phyloP scores from a whole-genome alignment of 1,284 basidiomycete species.

The Ceratobasidium sp. region DNA sequence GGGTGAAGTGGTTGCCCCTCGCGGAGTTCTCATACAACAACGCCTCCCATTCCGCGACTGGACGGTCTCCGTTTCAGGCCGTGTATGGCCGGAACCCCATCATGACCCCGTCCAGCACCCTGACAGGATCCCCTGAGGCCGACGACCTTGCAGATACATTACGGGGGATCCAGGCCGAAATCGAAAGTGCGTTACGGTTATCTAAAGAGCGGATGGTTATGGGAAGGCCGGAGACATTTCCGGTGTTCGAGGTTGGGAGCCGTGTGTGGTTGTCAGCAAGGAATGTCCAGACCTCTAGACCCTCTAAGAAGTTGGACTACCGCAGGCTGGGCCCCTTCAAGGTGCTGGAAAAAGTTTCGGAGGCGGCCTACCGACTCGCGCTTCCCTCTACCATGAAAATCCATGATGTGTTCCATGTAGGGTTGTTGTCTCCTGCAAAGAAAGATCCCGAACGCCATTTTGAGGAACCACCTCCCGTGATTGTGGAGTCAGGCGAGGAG shows the following conservation, averaged over 20 bases:
- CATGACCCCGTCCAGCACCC: neutral
- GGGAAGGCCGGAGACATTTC: neutral
- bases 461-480: constrained; percentile 49
- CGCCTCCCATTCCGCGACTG: constrained; percentile 26
- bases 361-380: constrained; percentile 45
- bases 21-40: constrained; percentile 47
- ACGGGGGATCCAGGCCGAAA: neutral
- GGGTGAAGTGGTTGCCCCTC: constrained; percentile 45
- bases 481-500: constrained; percentile 44
- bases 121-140: neutral
- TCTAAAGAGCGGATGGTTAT: neutral
- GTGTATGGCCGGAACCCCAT: neutral
- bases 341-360: constrained; percentile 50
- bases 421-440: constrained; percentile 51
- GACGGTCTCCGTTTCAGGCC: constrained; percentile 48
- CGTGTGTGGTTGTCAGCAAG: constrained; percentile 54
- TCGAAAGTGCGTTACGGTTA: neutral
- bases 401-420: constrained; percentile 58
- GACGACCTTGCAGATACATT: neutral
- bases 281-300: constrained; percentile 56
- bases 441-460: constrained; percentile 37
- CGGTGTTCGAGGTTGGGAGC: constrained; percentile 51
- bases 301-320: constrained; percentile 57
- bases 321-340: constrained; percentile 56
- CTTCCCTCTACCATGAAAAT: constrained; percentile 46